These are phyloP conservation scores for Mollisiaceae sp. DNA, from an alignment of 2,329 filamentous ascomycete genomes.

Conservation along the genomic window DNA sequence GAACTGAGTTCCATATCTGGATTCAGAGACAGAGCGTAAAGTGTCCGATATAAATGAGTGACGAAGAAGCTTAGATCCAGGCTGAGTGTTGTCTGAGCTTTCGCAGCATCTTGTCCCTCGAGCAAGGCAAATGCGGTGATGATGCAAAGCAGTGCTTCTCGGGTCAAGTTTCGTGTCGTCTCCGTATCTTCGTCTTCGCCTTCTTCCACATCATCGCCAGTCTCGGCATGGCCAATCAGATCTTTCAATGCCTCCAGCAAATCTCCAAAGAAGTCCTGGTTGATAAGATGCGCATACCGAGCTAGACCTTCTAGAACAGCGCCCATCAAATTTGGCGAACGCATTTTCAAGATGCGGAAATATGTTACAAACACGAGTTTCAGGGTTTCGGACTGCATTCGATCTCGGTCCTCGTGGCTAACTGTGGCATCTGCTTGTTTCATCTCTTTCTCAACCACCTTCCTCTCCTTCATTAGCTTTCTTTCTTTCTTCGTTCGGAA, in stretches of 20 bases:
- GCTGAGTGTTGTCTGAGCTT: conserved; percentile 79
- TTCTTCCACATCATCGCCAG: conserved; percentile 52
- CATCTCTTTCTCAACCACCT: conserved; percentile 90
- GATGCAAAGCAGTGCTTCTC: conserved; percentile 90
- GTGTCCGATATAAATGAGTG: conserved; percentile 86
- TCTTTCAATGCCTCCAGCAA: conserved; percentile 94
- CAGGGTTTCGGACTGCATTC: conserved; percentile 92
- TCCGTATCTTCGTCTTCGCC: conserved; percentile 56
- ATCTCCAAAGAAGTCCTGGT: conserved; percentile 98
- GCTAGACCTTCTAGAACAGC: conserved; percentile 93
- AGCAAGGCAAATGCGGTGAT: conserved; percentile 97
- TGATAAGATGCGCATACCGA: conserved; percentile 94
- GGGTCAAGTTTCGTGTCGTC: conserved; percentile 73
- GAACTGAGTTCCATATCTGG: conserved; percentile 83
- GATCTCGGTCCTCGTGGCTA: conserved; percentile 88
- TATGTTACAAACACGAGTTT: conserved; percentile 96
- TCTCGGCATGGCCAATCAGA: conserved; percentile 77
- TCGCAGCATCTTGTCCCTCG: conserved; percentile 89
- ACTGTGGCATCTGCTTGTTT: conserved; percentile 88
- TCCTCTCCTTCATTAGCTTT: conserved; percentile 84
- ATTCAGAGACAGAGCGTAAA: conserved; percentile 79
- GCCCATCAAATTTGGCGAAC: conserved; percentile 87
- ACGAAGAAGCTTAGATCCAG: conserved; percentile 96
- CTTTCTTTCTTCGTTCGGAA: conserved; percentile 89
- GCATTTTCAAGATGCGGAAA: conserved; percentile 89